Evolutionary conservation across 768 basidiomycete genomes (phyloP).

Genomic region (Sarcodon aspratus): DNA sequence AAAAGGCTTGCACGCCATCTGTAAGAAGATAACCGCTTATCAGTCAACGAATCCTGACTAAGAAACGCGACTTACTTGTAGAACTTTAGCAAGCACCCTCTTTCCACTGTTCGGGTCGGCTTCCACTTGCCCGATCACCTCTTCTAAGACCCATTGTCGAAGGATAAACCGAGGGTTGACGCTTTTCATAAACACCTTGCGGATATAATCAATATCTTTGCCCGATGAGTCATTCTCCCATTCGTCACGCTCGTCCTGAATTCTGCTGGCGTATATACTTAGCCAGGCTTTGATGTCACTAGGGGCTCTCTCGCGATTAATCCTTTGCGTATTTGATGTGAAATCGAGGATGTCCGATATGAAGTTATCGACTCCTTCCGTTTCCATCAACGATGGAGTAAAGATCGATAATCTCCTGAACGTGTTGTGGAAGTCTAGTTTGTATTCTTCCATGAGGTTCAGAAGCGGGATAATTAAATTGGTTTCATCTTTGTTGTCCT

Average conservation of each 20-base stretch:
- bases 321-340: conserved; percentile 32
- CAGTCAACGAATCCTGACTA: background rate
- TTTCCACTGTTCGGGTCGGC: conserved; percentile 51
- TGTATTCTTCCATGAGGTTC: conserved; percentile 58
- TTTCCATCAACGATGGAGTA: conserved; percentile 25
- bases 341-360: conserved; percentile 32
- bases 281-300: conserved; percentile 57
- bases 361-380: conserved; percentile 27
- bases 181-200: conserved; percentile 36
- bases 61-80: conserved; percentile 47
- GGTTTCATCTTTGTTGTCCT: conserved; percentile 45
- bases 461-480: conserved; percentile 57
- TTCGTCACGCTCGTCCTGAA: conserved; percentile 37
- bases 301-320: conserved; percentile 34
- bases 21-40: background rate
- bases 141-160: conserved; percentile 93
- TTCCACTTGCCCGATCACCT: conserved; percentile 74
- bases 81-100: conserved; percentile 64
- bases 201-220: conserved; percentile 29
- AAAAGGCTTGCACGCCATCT: conserved; percentile 87
- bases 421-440: conserved; percentile 81
- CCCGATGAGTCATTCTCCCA: conserved; percentile 23
- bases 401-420: conserved; percentile 68
- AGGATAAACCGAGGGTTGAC: conserved; percentile 89
- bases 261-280: conserved; percentile 43